Base-by-base conservation (phyloP, 2,329 filamentous ascomycete species). In the Cyphellophora europaea region DNA sequence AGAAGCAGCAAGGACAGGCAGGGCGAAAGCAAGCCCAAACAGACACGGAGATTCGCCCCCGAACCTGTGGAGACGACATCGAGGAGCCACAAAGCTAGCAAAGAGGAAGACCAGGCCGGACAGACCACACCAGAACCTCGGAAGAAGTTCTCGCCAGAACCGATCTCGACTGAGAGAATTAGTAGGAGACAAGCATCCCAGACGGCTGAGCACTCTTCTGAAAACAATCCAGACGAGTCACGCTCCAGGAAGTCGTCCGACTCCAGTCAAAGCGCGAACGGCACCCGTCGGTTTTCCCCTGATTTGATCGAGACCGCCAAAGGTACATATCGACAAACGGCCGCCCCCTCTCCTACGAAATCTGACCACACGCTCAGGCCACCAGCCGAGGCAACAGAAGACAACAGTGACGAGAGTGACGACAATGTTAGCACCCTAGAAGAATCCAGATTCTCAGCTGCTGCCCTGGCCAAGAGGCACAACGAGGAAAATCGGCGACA, bases 221-320 rank as follows among this genome's bases (percentile, higher is more conserved):
- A 25, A n/a, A 8, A 25, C 8, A 25, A 8, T 8, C 21, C 8
- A 10, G 12, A 8, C 8, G 14, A 23, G 16, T n/a, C n/a, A n/a
- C n/a, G n/a, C n/a, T n/a, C n/a, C n/a, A n/a, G n/a, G n/a, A 25
- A n/a, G 18, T 33, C 37, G 33, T 44, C 41, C 8, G n/a, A n/a
- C 21, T 25, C 21, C 8, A 25, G 21, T 25, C 12, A 37, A 14
- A 38, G 27, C 19, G 17, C 34, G 10, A 27, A 12, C 19, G 11
- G 19, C 12, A 42, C 48, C 3, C 63, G 67, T 27, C 71, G 59
- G 40, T 93, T 93, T 55, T 72, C 79, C 18, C 86, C 86, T 10
- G 80, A 89, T 50, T 66, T 93, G 36, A 79, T 93, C 42, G 85
- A 89, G 57, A 88, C 83, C 3, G 81, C 81, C 3, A 75, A 77